Evolutionary conservation across 2,329 filamentous ascomycete genomes (phyloP).

Genomic region (Talaromyces sp.): DNA sequence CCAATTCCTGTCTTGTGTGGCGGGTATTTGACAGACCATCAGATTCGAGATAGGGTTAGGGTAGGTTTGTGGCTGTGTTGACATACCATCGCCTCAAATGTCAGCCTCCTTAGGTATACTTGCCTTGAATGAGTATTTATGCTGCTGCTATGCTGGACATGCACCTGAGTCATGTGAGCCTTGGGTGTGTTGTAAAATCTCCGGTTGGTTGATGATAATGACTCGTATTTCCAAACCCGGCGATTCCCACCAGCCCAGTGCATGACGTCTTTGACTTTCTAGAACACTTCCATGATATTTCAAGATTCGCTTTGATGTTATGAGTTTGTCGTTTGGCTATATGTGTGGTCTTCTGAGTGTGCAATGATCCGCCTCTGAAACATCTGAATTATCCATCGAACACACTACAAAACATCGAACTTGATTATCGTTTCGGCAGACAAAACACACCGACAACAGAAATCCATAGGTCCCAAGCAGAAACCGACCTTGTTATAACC

Average conservation of each 20-base stretch:
- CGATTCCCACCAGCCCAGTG: not conserved
- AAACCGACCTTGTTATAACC: no score
- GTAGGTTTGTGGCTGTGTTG: not conserved
- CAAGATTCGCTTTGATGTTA: not conserved
- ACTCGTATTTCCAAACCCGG: constrained; percentile 7
- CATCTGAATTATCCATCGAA: not conserved
- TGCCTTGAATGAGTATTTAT: not conserved
- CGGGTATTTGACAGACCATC: not conserved
- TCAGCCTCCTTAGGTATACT: not conserved
- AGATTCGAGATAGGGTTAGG: not conserved
- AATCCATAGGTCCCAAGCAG: not conserved
- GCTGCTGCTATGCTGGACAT: not conserved
- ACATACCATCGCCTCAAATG: not conserved
- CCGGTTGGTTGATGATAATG: not conserved
- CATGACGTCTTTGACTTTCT: constrained; percentile 9
- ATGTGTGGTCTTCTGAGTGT: not conserved
- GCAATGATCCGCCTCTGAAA: not conserved
- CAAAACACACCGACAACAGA: not conserved
- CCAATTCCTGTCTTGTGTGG: not conserved
- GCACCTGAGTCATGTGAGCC: not conserved
- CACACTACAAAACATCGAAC: not conserved
- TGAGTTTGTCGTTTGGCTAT: not conserved
- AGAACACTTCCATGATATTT: not conserved
- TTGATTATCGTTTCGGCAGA: not conserved
- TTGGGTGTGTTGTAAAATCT: not conserved